Base-by-base conservation (phyloP, 2,329 filamentous ascomycete species). In the Curvularia hawaiiensis region DNA sequence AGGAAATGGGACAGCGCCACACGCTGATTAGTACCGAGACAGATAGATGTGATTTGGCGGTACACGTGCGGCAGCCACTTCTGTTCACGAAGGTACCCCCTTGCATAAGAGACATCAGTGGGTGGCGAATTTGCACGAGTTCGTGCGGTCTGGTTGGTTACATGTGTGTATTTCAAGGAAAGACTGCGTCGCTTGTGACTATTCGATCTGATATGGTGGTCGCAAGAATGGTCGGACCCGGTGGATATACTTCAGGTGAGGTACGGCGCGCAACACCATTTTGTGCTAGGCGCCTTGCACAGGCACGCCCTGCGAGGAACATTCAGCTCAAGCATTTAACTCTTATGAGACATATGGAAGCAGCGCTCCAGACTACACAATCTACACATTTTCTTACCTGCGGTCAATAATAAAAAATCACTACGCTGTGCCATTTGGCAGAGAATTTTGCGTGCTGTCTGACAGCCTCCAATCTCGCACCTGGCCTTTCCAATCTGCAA, bases 401-500 rank as follows among this genome's bases (percentile, higher is more conserved):
- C 12, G 22, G 11, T 2, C 7, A 33, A 28, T 5, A 16, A 44
- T n/a, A n/a, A 26, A n/a, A 33, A 16, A 20, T 35, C 35, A 56
- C 39, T 35, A 40, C 33, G 44, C 14, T n/a, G 52, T 50, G 24
- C 50, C 50, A 24, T 54, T 54, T 3, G 38, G 30, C 3, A 22
- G 48, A 30, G 39, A 11, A 50, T 43, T 18, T 24, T 40, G 53
- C 6, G 24, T n/a, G 40, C 35, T 20, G 31, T 52, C 47, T 20
- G 53, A 51, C 24, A 55, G 24, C 22, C 47, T 59, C 86, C 87
- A 98, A 73, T 98, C 94, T 68, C 90, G 86, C 4, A 98, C 92
- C 14, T 88, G 86, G n/a, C 95, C 94, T 80, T 97, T 97, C 90
- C 90, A 97, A 75, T 97, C 95, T 64, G 90, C 92, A 68, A 96